phyloP scores from a whole-genome alignment of 2,329 filamentous ascomycete genomes.

The Ambrosiella xylebori region DNA sequence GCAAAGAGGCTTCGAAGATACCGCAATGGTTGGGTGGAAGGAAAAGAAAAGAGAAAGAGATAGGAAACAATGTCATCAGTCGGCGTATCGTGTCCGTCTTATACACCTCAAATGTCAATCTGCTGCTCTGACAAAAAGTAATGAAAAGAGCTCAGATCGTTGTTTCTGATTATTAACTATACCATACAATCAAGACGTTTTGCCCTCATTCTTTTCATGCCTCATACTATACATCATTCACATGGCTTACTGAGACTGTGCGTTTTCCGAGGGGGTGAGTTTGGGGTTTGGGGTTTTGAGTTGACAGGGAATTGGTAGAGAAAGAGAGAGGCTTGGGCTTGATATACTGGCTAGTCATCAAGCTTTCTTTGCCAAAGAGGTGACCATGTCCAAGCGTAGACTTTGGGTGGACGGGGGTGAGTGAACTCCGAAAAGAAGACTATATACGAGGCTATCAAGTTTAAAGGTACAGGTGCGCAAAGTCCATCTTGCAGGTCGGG shows the following conservation, averaged over 20 bases:
- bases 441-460: too few relatives aligned
- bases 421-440: too few relatives aligned
- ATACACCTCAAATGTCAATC: background rate
- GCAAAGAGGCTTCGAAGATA: constrained; percentile 1
- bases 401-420: too few relatives aligned
- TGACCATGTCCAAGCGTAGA: too few relatives aligned
- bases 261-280: background rate
- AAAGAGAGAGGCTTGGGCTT: background rate
- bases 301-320: background rate
- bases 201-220: background rate
- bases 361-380: background rate
- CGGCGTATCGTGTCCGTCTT: background rate
- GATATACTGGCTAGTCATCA: background rate
- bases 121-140: background rate
- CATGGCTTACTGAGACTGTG: background rate
- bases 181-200: too few relatives aligned
- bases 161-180: too few relatives aligned
- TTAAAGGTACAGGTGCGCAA: too few relatives aligned
- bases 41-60: background rate
- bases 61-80: background rate
- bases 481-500: too few relatives aligned
- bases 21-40: constrained; percentile 2
- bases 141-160: too few relatives aligned
- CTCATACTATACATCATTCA: background rate
- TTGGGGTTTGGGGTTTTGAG: background rate